These are phyloP conservation scores for Groenewaldozyma sp. DNA, from an alignment of 1,139 yeast genomes.

Conservation along the genomic window DNA sequence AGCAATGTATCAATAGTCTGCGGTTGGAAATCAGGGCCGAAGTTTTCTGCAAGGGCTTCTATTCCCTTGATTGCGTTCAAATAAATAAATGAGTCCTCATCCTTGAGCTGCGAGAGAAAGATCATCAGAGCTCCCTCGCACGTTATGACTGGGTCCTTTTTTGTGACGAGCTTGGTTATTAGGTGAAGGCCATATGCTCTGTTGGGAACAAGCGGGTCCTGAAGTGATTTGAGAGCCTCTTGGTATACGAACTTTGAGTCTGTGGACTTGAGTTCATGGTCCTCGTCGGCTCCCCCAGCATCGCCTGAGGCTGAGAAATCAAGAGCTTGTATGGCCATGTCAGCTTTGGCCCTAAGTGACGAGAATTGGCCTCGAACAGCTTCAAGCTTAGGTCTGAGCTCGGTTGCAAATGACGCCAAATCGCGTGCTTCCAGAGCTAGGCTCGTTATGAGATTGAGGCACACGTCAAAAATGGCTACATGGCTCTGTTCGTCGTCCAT, in stretches of 20 bases:
- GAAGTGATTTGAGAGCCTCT: conserved; percentile 56
- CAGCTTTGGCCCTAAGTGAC: conserved; percentile 11
- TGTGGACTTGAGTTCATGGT: conserved; percentile 8
- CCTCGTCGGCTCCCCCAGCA: conserved; percentile 4
- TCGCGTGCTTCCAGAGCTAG: conserved; percentile 20
- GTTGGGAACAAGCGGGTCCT: conserved; percentile 75
- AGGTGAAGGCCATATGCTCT: conserved; percentile 77
- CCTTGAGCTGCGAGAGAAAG: conserved; percentile 57
- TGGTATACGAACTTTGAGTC: conserved; percentile 21
- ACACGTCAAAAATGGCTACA: conserved; percentile 23
- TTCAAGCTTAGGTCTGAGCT: background rate
- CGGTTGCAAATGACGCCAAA: conserved; percentile 1
- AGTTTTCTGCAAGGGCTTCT: conserved; percentile 44
- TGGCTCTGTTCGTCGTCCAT: conserved; percentile 21
- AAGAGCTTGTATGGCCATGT: conserved; percentile 13
- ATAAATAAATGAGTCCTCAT: conserved; percentile 80
- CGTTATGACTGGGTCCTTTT: conserved; percentile 42
- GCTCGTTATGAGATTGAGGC: conserved; percentile 24
- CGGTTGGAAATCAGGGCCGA: too few species aligned
- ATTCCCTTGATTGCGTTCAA: conserved; percentile 76
- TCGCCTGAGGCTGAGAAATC: conserved; percentile 2
- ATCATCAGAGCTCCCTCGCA: conserved; percentile 48
- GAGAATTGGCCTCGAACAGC: conserved; percentile 4
- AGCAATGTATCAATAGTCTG: conserved; percentile 34
- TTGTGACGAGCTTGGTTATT: conserved; percentile 48